Evolutionary conservation across 768 basidiomycete species (phyloP).

Genomic region (Postia placenta): DNA sequence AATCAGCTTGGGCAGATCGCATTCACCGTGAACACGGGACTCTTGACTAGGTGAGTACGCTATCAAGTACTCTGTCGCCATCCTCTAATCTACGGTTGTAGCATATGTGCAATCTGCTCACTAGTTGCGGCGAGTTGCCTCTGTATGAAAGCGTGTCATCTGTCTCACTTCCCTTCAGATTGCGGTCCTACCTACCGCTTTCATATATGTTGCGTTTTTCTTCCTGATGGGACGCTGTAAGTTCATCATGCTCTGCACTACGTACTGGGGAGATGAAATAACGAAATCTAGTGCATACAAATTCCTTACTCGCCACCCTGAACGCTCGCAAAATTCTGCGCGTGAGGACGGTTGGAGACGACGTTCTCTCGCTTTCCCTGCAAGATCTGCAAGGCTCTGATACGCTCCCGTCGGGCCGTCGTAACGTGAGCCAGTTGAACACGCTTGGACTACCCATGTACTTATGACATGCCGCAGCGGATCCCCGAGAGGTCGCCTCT

Average conservation of each 20-base stretch:
- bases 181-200: conserved; percentile 38
- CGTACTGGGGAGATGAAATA: background rate
- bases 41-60: conserved; percentile 27
- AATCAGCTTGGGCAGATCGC: conserved; percentile 24
- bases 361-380: background rate
- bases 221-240: conserved; percentile 47
- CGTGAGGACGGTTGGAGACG: background rate
- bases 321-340: conserved; percentile 32
- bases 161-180: conserved; percentile 27
- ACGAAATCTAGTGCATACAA: conserved; percentile 39
- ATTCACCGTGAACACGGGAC: conserved; percentile 36
- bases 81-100: background rate
- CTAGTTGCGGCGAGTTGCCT: conserved; percentile 30
- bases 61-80: background rate
- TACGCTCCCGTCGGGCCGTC: too few relatives aligned
- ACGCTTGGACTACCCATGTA: too few relatives aligned
- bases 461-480: too few relatives aligned
- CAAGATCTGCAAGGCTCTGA: background rate
- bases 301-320: conserved; percentile 48
- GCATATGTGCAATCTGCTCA: conserved; percentile 37
- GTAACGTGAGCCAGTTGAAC: too few relatives aligned
- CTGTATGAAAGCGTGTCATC: background rate
- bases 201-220: conserved; percentile 55
- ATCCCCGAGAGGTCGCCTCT: too few relatives aligned
- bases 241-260: conserved; percentile 10